A percentile compares a stretch with the other conserved stretches of the same genome.
These are phyloP conservation scores for Rachicladosporium sp. DNA, from an alignment of 2,329 filamentous ascomycete genomes.

Conservation along the genomic window DNA sequence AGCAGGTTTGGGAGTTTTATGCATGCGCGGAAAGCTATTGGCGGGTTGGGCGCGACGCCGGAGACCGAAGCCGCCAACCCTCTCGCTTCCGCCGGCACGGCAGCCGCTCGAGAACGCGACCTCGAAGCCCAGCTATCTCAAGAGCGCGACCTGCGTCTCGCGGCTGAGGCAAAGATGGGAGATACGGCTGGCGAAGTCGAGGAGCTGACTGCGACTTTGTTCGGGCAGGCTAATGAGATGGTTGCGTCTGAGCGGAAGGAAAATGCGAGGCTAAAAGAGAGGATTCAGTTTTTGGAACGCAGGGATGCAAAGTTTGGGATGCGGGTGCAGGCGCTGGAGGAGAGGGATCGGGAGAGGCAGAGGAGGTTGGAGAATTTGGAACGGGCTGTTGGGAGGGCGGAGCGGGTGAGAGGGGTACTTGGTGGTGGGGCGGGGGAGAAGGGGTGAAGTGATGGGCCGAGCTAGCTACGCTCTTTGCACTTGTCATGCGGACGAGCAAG, in stretches of 20 bases:
- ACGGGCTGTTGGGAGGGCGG: slow-evolving; percentile 56
- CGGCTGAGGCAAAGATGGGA: slow-evolving; percentile 56
- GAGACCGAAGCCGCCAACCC: no score
- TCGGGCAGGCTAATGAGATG: slow-evolving; percentile 81
- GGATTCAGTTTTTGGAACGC: slow-evolving; percentile 55
- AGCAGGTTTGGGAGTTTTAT: slow-evolving; percentile 33
- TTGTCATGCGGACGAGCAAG: no score
- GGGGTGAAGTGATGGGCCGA: slow-evolving; percentile 11
- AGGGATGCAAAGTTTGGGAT: slow-evolving; percentile 63
- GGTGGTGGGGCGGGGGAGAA: slow-evolving; percentile 13
- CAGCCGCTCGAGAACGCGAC: slow-evolving; percentile 26
- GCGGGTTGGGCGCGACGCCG: no score
- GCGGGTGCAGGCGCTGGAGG: slow-evolving; percentile 55
- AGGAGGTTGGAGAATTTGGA: slow-evolving; percentile 58
- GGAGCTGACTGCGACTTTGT: slow-evolving; percentile 62
- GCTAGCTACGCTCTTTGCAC: no score
- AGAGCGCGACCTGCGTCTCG: slow-evolving; percentile 54
- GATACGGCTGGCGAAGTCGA: slow-evolving; percentile 63
- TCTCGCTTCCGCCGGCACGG: slow-evolving; percentile 7
- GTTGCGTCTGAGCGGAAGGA: slow-evolving; percentile 64
- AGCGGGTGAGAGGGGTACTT: slow-evolving; percentile 54
- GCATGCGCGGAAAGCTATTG: slow-evolving; percentile 21
- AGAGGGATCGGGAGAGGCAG: slow-evolving; percentile 57
- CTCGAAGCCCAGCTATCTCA: slow-evolving; percentile 53
- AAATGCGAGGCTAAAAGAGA: slow-evolving; percentile 57